These are phyloP conservation scores for Phylloporus sp. DNA, from an alignment of 768 basidiomycete species.

Conservation along the genomic window DNA sequence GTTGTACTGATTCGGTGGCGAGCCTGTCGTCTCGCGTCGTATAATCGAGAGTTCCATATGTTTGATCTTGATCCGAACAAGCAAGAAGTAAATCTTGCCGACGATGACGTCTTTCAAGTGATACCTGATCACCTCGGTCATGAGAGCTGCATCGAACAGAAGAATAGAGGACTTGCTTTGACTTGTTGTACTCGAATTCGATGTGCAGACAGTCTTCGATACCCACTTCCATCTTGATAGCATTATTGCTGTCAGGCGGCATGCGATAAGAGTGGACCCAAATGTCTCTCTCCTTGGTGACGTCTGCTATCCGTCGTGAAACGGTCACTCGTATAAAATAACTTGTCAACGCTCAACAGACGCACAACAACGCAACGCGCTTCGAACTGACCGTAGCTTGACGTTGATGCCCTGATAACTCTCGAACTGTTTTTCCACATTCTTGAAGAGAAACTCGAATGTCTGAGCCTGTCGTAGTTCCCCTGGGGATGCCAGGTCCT, in stretches of 20 bases:
- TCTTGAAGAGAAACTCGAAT: conserved; percentile 97
- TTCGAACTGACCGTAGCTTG: conserved; percentile 71
- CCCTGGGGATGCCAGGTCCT: conserved; percentile 93
- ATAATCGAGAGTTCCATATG: conserved; percentile 99
- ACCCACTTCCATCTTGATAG: conserved; percentile 99
- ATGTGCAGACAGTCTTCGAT: conserved; percentile 99
- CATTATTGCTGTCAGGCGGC: conserved; percentile 97
- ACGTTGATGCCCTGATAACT: conserved; percentile 98
- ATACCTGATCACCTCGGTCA: conserved; percentile 53
- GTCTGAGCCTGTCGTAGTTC: conserved; percentile 97
- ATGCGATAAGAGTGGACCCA: conserved; percentile 99
- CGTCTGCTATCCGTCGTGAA: conserved; percentile 88
- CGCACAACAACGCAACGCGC: background rate
- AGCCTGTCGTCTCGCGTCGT: conserved; percentile 92
- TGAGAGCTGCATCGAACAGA: background rate
- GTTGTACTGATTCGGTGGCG: conserved; percentile 98
- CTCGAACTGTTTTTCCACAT: conserved; percentile 98
- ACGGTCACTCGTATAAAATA: conserved; percentile 92
- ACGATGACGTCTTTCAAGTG: conserved; percentile 99
- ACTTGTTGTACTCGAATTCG: conserved; percentile 99
- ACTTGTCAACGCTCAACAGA: conserved; percentile 37
- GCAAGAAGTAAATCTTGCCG: conserved; percentile 98
- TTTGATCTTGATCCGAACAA: conserved; percentile 99
- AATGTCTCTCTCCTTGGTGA: conserved; percentile 86
- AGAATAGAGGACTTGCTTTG: conserved; percentile 60